Evolutionary conservation across 2,329 filamentous ascomycete species (phyloP).

Genomic region (Mariannaea elegans): DNA sequence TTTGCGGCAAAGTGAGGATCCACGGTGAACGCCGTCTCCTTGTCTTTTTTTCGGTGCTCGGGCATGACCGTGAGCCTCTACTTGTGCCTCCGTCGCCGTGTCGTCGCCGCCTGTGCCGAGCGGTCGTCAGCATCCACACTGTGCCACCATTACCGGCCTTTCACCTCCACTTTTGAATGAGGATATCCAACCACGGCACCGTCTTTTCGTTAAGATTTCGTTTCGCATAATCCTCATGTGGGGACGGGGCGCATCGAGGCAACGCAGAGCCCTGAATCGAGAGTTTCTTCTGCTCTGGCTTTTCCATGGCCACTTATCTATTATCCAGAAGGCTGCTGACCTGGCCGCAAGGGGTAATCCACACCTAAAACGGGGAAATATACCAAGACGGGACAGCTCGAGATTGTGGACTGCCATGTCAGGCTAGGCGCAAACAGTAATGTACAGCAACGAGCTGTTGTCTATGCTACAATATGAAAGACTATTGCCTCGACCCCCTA

Average conservation of each 20-base stretch:
- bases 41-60: slow-evolving; percentile 8
- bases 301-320: not conserved
- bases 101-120: slow-evolving; percentile 20
- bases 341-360: slow-evolving; percentile 5
- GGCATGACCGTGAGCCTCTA: slow-evolving; percentile 9
- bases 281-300: not conserved
- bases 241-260: slow-evolving; percentile 4
- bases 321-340: not conserved
- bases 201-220: not conserved
- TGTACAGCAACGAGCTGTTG: not conserved
- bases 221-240: slow-evolving; percentile 1
- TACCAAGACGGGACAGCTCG: slow-evolving; percentile 7
- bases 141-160: not conserved
- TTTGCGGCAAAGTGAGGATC: slow-evolving; percentile 11
- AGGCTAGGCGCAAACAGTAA: not conserved
- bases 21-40: slow-evolving; percentile 12
- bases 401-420: not conserved
- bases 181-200: slow-evolving; percentile 1
- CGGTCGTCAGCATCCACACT: slow-evolving; percentile 11
- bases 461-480: not conserved
- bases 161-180: not conserved
- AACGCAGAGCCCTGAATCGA: not conserved
- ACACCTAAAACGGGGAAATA: slow-evolving; percentile 2
- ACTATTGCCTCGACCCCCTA: not conserved
- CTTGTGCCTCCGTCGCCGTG: slow-evolving; percentile 13